phyloP scores from a whole-genome alignment of 2,329 filamentous ascomycete species.

The Sclerotinia borealis region DNA sequence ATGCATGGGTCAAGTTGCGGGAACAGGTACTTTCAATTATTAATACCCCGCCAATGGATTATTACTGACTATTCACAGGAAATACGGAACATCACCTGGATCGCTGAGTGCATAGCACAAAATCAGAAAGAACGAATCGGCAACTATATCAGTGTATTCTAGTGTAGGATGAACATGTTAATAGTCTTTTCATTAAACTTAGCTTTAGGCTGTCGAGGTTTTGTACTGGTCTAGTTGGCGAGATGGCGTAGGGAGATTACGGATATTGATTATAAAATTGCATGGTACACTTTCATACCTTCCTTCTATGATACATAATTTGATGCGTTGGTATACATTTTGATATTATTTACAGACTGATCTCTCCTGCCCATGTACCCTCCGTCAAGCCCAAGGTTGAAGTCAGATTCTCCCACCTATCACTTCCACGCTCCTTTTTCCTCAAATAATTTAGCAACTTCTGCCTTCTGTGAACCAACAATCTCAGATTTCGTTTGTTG shows the following conservation, averaged over 20 bases:
- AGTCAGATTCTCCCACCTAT: slow-evolving; percentile 82
- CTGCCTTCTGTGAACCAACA: slow-evolving; percentile 84
- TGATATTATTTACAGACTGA: slow-evolving; percentile 52
- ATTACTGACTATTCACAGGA: slow-evolving; percentile 55
- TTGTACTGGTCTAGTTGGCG: slow-evolving; percentile 26
- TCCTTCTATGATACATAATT: slow-evolving; percentile 3
- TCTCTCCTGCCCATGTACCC: slow-evolving; percentile 86
- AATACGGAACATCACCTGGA: slow-evolving; percentile 99
- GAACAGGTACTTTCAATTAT: slow-evolving; percentile 68
- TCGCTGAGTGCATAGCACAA: slow-evolving; percentile 98
- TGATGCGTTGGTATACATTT: slow-evolving; percentile 25
- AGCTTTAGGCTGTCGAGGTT: slow-evolving; percentile 14
- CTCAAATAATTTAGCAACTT: slow-evolving; percentile 83
- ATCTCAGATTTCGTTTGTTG: slow-evolving; percentile 83
- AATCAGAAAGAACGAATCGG: slow-evolving; percentile 99
- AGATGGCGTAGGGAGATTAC: slow-evolving; percentile 28
- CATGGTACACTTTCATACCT: slow-evolving; percentile 27
- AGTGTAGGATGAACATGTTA: slow-evolving; percentile 23
- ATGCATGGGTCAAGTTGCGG: slow-evolving; percentile 94
- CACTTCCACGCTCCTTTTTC: slow-evolving; percentile 82
- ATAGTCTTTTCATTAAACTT: slow-evolving; percentile 15
- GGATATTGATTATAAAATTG: slow-evolving; percentile 20
- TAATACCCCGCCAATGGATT: neutral
- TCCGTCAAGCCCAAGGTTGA: slow-evolving; percentile 79
- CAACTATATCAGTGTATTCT: slow-evolving; percentile 99